Base-by-base conservation (phyloP, 108 stramenopile genomes). In the Nitzschia inconspicua region DNA sequence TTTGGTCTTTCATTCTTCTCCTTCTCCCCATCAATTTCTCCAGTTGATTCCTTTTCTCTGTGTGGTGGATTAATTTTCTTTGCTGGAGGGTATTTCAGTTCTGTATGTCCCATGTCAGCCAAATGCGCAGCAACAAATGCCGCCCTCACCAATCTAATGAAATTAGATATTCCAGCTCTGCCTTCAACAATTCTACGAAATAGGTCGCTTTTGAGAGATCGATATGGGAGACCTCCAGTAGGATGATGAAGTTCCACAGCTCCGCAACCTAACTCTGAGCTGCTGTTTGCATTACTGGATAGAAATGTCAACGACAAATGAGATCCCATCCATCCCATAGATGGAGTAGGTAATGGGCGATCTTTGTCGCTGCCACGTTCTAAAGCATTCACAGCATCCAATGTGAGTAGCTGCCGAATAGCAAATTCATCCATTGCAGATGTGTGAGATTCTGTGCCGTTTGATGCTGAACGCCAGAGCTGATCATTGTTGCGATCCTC, bases 391-490 rank as follows among this genome's bases (percentile, higher is more conserved):
- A 89, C 63, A 22, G 75, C 56, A 69, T 93, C 91, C 47, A 70
- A 65, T 0, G 63, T 58, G 28, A 86, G 70, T 6, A 93, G 62
- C 55, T 93, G 92, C n/a, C 88, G 76, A 10, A 93, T 39, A 16
- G 77, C 59, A 58, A 83, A 87, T 58, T 93, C 92, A 49, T 93
- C 92, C 37, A 84, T 74, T 3, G 86, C 63, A 4, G 83, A 78
- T 19, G 92, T 89, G 63, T 90, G 92, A 0, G 86, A 88, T 70
- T 93, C 92, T 8, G 92, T 86, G 13, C 92, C 92, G 68, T 93
- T 93, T 28, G 66, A 75, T n/a, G 79, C 73, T 19, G 86, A 83
- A 47, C 92, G 80, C 86, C 85, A 89, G 10, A 93, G 72, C 32
- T 89, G 84, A 43, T 87, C 88, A 40, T 88, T 93, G 36, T 84